Conservation (phyloP, 768 basidiomycete species). For the Leccinum obscurum region DNA sequence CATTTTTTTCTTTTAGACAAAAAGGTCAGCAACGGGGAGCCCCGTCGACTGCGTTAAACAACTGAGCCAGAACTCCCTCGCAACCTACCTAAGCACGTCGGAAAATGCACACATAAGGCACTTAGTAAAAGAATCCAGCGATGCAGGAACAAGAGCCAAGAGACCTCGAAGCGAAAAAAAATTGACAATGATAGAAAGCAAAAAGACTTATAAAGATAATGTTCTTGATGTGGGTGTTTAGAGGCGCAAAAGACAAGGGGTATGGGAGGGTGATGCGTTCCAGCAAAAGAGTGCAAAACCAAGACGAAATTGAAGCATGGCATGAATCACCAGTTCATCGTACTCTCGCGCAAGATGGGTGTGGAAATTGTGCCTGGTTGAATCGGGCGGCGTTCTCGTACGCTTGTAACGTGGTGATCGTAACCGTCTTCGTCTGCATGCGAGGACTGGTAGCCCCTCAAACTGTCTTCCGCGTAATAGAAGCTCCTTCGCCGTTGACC, state of each 20-base stretch:
- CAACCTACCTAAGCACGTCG: constrained; percentile 22
- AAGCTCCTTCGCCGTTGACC: constrained; percentile 74
- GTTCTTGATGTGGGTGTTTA: neutral
- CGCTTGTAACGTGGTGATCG: constrained; percentile 34
- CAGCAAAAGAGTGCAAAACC: constrained; percentile 2
- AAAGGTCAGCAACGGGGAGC: neutral
- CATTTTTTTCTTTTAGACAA: neutral
- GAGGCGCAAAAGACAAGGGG: constrained; percentile 1
- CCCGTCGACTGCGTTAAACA: constrained; percentile 5
- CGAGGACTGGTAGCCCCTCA: constrained; percentile 56
- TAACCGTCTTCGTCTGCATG: constrained; percentile 39
- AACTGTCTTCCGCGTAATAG: constrained; percentile 84
- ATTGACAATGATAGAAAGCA: neutral
- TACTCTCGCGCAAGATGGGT: constrained; percentile 78
- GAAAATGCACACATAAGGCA: constrained; percentile 27
- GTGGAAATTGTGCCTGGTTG: constrained; percentile 67
- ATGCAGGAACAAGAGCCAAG: constrained; percentile 14
- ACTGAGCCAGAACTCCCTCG: constrained; percentile 9
- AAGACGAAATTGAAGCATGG: neutral
- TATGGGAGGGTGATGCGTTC: constrained; percentile 18
- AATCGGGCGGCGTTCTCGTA: constrained; percentile 61
- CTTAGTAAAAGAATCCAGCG: constrained; percentile 20
- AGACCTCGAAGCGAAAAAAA: constrained; percentile 5
- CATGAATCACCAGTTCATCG: constrained; percentile 73
- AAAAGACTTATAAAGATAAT: constrained; percentile 7